Evolutionary conservation across 1,284 basidiomycete species (phyloP).

Genomic region (Leccinum solheimii): DNA sequence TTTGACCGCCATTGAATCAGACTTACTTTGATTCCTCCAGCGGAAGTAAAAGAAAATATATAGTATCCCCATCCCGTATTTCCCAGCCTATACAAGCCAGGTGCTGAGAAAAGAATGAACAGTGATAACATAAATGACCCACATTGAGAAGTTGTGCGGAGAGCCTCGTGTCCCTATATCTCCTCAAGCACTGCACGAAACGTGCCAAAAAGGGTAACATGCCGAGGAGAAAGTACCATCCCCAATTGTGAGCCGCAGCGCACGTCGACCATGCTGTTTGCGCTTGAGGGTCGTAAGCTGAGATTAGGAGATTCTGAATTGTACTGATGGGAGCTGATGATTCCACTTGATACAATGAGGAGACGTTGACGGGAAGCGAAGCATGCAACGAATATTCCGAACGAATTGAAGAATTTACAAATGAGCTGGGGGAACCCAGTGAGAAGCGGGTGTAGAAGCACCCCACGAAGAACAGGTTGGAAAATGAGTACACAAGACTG

Average conservation of each 20-base stretch:
- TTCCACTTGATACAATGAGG: background rate
- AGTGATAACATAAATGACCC: slow-evolving; percentile 22
- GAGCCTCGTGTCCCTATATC: slow-evolving; percentile 77
- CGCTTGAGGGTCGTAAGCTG: slow-evolving; percentile 10
- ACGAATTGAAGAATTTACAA: background rate
- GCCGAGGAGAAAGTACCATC: slow-evolving; percentile 55
- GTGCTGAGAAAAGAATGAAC: slow-evolving; percentile 6
- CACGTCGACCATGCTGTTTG: slow-evolving; percentile 23
- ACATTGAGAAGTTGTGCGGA: slow-evolving; percentile 87
- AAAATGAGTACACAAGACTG: slow-evolving; percentile 73
- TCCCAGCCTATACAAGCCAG: slow-evolving; percentile 61
- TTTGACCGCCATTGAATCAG: background rate
- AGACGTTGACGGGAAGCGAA: background rate
- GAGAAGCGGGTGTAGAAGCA: slow-evolving; percentile 60
- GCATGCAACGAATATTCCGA: background rate
- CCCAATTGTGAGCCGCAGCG: slow-evolving; percentile 46
- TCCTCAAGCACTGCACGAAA: slow-evolving; percentile 83
- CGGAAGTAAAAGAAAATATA: slow-evolving; percentile 66
- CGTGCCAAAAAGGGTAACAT: slow-evolving; percentile 70
- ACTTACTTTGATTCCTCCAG: slow-evolving; percentile 58
- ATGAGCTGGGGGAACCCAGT: background rate
- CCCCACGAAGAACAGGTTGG: slow-evolving; percentile 70
- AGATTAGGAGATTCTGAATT: slow-evolving; percentile 1
- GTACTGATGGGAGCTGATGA: background rate
- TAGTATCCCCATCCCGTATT: slow-evolving; percentile 71